Evolutionary conservation across 805 yeast genomes (phyloP), one percentile per base, ranked within the genome.

Genomic region (Clavispora asparagi): DNA sequence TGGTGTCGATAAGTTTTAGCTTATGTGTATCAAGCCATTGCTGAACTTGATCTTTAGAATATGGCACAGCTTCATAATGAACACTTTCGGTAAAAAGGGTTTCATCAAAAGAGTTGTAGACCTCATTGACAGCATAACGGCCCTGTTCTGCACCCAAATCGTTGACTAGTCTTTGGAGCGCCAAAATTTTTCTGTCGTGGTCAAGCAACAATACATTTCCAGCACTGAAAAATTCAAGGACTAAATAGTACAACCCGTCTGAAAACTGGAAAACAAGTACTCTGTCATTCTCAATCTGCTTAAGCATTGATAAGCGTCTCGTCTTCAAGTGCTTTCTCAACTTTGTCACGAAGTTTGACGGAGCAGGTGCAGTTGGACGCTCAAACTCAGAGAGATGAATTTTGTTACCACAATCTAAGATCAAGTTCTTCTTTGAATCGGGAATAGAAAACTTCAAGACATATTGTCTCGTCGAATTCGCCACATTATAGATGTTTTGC

Each of bases 161-260:
- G 30, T 79, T 79, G 9, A 89, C 97, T 19, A 85, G 68, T 64
- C 97, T 79, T 60, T 86, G 91, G 27, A 90, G 67, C 0, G 92
- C 73, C 57, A 90, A 55, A 42, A 91, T 89, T 55, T 78, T 82
- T 49, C 73, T 64, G 17, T 83, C 76, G 27, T 79, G 75, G 62
- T 92, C 95, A 50, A 92, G 71, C 17, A 92, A 71, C 16, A 92
- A 70, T 45, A 92, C 79, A 60, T 92, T 92, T 26, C 99, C 99
- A 3, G 97, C 97, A 60, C 97, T 87, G 69, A 91, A 92, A 58
- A 92, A 92, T 64, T 92, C 99, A 44, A 92, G 65, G 0, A 88
- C 96, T 52, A 92, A 68, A 55, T 86, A 84, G 58, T 68, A 82
- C 43, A 79, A 57, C 2, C 96, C 96, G 57, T 88, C 96, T 39